Conservation (phyloP, 495 filamentous ascomycete genomes). For the Bacidia rubella region DNA sequence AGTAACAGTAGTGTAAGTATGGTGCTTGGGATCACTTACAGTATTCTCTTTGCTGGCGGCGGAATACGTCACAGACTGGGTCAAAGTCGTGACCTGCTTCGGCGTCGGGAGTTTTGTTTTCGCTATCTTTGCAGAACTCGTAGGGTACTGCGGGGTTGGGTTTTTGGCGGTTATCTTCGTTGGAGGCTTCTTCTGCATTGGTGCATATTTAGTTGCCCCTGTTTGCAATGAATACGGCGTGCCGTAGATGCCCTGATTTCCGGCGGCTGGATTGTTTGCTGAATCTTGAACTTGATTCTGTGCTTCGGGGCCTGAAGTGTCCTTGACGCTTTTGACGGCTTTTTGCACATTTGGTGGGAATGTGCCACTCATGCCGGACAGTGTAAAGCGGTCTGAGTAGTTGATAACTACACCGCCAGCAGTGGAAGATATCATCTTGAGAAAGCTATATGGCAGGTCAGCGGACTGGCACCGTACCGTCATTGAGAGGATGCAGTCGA, state of each 20-base stretch:
- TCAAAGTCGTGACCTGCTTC: slow-evolving; percentile 47
- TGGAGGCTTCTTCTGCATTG: slow-evolving; percentile 54
- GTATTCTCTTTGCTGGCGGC: slow-evolving; percentile 47
- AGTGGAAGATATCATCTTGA: slow-evolving; percentile 46
- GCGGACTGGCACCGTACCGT: neutral
- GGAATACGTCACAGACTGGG: slow-evolving; percentile 42
- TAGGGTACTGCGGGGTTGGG: slow-evolving; percentile 44
- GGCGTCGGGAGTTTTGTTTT: slow-evolving; percentile 41
- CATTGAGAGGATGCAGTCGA: neutral
- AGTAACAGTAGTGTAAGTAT: neutral
- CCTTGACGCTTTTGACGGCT: slow-evolving; percentile 30
- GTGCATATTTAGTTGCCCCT: slow-evolving; percentile 54
- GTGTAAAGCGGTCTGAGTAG: slow-evolving; percentile 51
- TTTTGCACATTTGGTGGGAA: slow-evolving; percentile 35
- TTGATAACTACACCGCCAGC: slow-evolving; percentile 38
- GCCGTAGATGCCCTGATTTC: slow-evolving; percentile 23
- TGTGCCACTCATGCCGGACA: slow-evolving; percentile 52
- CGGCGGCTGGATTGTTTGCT: slow-evolving; percentile 13
- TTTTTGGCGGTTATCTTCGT: slow-evolving; percentile 49
- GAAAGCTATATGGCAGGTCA: slow-evolving; percentile 35
- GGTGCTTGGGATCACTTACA: slow-evolving; percentile 30
- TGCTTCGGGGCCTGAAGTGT: slow-evolving; percentile 30
- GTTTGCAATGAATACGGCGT: slow-evolving; percentile 51
- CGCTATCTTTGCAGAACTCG: slow-evolving; percentile 46
- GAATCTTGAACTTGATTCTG: slow-evolving; percentile 23